Percentiles rank a stretch among this genome's conserved stretches.
Conservation (phyloP, 2,329 filamentous ascomycete genomes). For the Neonectria punicea region DNA sequence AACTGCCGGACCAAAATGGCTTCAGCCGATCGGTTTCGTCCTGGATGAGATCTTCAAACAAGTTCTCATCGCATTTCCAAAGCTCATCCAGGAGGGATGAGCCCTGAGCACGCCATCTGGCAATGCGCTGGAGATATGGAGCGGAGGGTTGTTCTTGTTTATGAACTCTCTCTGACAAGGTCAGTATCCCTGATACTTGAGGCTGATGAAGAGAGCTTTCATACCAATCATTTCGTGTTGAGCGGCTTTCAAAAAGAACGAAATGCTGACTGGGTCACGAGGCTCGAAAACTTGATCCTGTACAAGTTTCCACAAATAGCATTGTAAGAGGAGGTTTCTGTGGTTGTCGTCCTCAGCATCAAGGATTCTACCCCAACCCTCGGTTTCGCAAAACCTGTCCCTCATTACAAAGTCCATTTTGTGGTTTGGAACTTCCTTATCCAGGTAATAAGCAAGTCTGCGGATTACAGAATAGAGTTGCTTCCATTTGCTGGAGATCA, state of each 20-base stretch:
- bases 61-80: background rate
- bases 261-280: rapidly evolving
- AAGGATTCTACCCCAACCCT: background rate
- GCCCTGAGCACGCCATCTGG: conserved; percentile 24
- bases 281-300: background rate
- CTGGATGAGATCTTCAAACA: rapidly evolving
- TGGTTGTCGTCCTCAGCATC: background rate
- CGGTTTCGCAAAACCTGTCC: rapidly evolving
- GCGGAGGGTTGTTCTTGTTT: rapidly evolving
- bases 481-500: conserved; percentile 5
- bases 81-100: background rate
- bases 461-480: conserved; percentile 32
- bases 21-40: background rate
- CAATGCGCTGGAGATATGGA: background rate
- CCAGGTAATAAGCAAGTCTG: conserved; percentile 12
- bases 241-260: rapidly evolving
- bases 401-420: rapidly evolving
- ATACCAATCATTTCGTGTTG: background rate
- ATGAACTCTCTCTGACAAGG: background rate
- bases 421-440: rapidly evolving
- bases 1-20: rapidly evolving
- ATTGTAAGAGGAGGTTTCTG: background rate
- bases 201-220: background rate
- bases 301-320: conserved; percentile 16
- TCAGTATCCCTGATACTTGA: background rate